Evolutionary conservation across 257 asterid genomes (phyloP), one percentile per base, ranked within the genome.

Genomic region (Henckelia pumila): DNA sequence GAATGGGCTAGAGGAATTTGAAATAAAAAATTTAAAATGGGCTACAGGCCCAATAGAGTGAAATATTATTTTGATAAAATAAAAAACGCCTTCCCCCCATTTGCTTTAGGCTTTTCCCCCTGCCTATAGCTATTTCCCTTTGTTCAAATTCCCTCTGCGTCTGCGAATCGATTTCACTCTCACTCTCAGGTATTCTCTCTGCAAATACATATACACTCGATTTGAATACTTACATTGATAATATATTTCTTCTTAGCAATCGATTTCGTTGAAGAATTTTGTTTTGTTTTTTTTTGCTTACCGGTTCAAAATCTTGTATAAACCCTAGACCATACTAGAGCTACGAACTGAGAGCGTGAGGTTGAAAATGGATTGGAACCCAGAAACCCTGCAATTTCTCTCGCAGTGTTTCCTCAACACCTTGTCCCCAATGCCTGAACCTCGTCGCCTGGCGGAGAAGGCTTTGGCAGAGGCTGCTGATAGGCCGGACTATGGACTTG

Each of bases 391-490:
- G 5, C 79, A 85, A 47, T 75, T 85, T 67, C 88, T 90, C 5
- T 90, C 97, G 0, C 89, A 90, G 58, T 94, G 95, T 70, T 94
- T 91, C 81, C 80, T 85, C 61, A 84, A 85, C 76, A 85, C 97
- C 0, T 84, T 91, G 19, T 87, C 96, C n/a, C 95, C 89, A 0
- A 82, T 75, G 49, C 88, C 91, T 0, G 89, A 83, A 40, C 96
- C 93, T 35, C 95, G 97, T 40, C 95, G 95, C 68, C 83, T 47
- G 23, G 95, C 95, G 16, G 97, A 88, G 76, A 69, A 82, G 2
- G 85, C 86, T 7, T 80, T 93, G 25, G 67, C 90, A 10, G 85
- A 81, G 32, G 95, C 92, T 3, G 74, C 96, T 29, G 86, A 79
- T 10, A 85, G 83, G 61, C 83, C 89, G 16, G 87, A 85, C 76